Evolutionary conservation across 2,329 filamentous ascomycete genomes (phyloP), one percentile per base, ranked within the genome.

Genomic region (Aureobasidium sp.): DNA sequence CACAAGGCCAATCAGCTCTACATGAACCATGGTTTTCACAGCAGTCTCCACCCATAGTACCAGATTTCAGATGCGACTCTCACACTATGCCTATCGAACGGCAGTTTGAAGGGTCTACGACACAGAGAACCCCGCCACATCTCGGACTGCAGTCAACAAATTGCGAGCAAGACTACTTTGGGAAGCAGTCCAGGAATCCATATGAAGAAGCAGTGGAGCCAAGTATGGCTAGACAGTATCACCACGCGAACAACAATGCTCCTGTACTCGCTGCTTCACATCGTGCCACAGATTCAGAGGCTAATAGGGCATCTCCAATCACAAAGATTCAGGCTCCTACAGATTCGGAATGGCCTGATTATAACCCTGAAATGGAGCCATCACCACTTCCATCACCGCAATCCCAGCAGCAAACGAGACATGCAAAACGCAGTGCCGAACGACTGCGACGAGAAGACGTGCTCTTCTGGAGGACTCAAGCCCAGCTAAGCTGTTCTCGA

Each of bases 401-500:
- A n/a, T 3, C 32, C 13, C 39, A 57, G 25, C 53, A 42, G 9
- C 32, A 39, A 5, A 9, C 41, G 5, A 57, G 15, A 3, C 41
- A 48, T 4, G 21, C 6, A 15, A 58, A 37, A 3, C 42, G 39
- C 3, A 58, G 13, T 37, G 32, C 21, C 3, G 32, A 45, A 15
- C 27, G 41, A 16, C n/a, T 45, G 16, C 39, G 54, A n/a, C 30
- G 54, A 39, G 54, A 58, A 58, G 54, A 58, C 15, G 45, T 58
- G 13, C 11, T 58, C 7, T 58, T 58, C 25, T 58, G 54, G 54
- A 30, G 54, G 15, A 48, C 54, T n/a, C 41, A 58, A 13, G 25
- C 54, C 6, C 54, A 58, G 5, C 54, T 58, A 3, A 58, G 42
- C 16, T 32, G 39, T 10, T 58, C 54, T 3, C 41, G 42, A n/a